A percentile compares a stretch with the other conserved stretches of the same genome.
Evolutionary conservation across 2,329 filamentous ascomycete genomes (phyloP).

Genomic region (Calonectria leucothoes): DNA sequence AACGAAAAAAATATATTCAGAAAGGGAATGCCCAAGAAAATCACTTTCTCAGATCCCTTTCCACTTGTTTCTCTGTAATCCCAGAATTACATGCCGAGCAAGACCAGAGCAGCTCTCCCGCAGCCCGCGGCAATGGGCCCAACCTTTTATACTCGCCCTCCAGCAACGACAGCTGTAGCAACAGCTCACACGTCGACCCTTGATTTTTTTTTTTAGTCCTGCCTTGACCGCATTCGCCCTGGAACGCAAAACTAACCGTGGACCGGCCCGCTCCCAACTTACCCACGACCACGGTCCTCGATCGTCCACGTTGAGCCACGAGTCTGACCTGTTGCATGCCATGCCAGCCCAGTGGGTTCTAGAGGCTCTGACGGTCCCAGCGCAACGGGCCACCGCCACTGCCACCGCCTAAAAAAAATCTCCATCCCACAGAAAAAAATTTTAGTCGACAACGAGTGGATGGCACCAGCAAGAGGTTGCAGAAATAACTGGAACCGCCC

Average conservation of each 20-base stretch:
- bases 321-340: conserved; percentile 17
- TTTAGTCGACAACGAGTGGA: conserved; percentile 1
- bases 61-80: not conserved
- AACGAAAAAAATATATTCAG: not conserved
- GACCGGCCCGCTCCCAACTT: conserved; percentile 21
- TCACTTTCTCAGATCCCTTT: not conserved
- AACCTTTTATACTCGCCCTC: conserved; percentile 18
- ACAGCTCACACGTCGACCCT: not conserved
- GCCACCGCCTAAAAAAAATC: not conserved
- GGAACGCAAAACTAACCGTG: conserved; percentile 13
- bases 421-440: conserved; percentile 3
- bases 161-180: not conserved
- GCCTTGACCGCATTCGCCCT: conserved; percentile 15
- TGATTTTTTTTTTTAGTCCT: not conserved
- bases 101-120: not conserved
- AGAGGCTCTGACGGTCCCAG: conserved; percentile 13
- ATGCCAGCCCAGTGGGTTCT: conserved; percentile 3
- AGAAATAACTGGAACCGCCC: conserved; percentile 12
- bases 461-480: conserved; percentile 1
- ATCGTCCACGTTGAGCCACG: conserved; percentile 22
- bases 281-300: conserved; percentile 9
- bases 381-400: conserved; percentile 16
- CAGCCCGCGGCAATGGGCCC: conserved; percentile 10
- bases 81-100: not conserved
- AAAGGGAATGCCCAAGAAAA: not conserved